Conservation (phyloP, 2,329 filamentous ascomycete species). For the Alternaria triticina region DNA sequence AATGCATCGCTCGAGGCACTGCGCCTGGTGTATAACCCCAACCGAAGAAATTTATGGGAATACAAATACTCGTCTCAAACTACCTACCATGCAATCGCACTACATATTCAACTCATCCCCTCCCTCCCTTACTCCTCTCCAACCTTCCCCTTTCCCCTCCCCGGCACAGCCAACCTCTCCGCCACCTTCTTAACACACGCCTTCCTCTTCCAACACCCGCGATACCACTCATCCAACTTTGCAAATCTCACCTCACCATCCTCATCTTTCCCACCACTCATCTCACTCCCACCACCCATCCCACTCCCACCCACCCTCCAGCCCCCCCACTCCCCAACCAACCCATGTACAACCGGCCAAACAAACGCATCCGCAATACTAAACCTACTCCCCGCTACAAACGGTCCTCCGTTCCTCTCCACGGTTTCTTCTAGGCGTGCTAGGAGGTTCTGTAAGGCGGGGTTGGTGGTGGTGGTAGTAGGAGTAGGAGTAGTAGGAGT, state of each 20-base stretch:
- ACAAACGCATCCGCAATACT: slow-evolving; percentile 40
- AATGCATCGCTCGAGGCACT: too few relatives aligned
- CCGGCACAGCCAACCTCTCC: neutral
- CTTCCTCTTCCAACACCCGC: slow-evolving; percentile 40
- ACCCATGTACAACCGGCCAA: slow-evolving; percentile 43
- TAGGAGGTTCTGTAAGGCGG: neutral
- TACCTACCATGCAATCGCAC: too few relatives aligned
- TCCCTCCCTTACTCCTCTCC: neutral
- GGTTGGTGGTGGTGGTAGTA: neutral
- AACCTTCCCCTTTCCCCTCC: neutral
- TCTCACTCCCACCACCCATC: slow-evolving; percentile 4
- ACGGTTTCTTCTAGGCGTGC: slow-evolving; percentile 24
- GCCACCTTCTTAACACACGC: slow-evolving; percentile 34
- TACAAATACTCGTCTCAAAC: too few relatives aligned
- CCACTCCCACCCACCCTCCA: slow-evolving; percentile 29
- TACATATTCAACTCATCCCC: too few relatives aligned
- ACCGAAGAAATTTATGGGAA: too few relatives aligned
- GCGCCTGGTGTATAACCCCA: too few relatives aligned
- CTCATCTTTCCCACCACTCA: too few relatives aligned
- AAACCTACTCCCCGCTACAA: slow-evolving; percentile 40
- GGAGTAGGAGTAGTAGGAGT: neutral
- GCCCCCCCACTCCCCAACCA: slow-evolving; percentile 26
- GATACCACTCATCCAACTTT: slow-evolving; percentile 34
- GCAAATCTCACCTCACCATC: slow-evolving; percentile 10
- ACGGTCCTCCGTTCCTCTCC: slow-evolving; percentile 24